phyloP scores from a whole-genome alignment of 352 stramenopile genomes.

The Phytophthora meadii region DNA sequence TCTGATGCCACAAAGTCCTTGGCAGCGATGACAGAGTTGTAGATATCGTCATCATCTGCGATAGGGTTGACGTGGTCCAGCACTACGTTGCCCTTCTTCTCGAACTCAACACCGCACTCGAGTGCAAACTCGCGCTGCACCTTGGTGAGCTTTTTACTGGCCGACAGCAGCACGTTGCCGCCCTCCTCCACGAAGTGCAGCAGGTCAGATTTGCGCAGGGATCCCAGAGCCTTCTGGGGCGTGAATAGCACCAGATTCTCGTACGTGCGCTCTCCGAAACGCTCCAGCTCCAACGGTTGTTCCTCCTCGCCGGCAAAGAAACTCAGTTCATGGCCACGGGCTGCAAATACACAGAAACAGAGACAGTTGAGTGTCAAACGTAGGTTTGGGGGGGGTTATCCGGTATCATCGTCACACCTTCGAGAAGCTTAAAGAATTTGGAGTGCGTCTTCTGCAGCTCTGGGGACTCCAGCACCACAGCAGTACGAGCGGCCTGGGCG shows the following conservation, averaged over 20 bases:
- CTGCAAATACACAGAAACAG: constrained; percentile 30
- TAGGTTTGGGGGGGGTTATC: background rate
- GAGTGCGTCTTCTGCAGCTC: constrained; percentile 71
- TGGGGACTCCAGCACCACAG: constrained; percentile 69
- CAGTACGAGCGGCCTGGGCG: constrained; percentile 56
- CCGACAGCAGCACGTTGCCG: constrained; percentile 83
- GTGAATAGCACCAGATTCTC: constrained; percentile 93
- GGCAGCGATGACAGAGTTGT: constrained; percentile 79
- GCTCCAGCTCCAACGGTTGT: constrained; percentile 63
- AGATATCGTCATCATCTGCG: constrained; percentile 62
- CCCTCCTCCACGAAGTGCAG: constrained; percentile 89
- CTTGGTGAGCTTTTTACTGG: constrained; percentile 80
- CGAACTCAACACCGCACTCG: constrained; percentile 89
- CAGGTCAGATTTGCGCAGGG: constrained; percentile 71
- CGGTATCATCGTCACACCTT: constrained; percentile 35
- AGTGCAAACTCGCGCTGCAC: constrained; percentile 86
- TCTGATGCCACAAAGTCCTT: constrained; percentile 74
- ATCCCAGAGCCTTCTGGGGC: constrained; percentile 78
- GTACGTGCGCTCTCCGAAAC: constrained; percentile 87
- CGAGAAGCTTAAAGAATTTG: constrained; percentile 78
- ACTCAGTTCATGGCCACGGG: constrained; percentile 68
- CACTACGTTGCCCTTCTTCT: constrained; percentile 89
- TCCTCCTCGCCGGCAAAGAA: constrained; percentile 63
- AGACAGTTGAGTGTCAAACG: constrained; percentile 8
- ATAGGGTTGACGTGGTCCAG: constrained; percentile 89